Conservation (phyloP, 257 asterid species). For the Salvia miltiorrhiza region DNA sequence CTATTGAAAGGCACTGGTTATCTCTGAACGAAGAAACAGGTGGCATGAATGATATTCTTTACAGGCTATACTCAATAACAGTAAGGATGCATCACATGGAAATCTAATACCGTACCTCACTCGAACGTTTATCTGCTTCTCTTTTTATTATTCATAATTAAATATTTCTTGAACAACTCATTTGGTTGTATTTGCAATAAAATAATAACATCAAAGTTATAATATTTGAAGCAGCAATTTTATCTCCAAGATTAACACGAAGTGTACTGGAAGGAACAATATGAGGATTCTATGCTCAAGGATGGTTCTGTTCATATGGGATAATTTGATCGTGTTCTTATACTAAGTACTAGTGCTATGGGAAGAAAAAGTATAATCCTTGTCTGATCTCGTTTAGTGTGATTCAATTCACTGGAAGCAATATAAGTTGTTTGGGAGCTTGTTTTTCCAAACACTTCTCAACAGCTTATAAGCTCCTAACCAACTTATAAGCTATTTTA, state of each 20-base stretch:
- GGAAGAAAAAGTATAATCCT: neutral
- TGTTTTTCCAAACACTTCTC: no score
- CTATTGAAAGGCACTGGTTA: slow-evolving; percentile 82
- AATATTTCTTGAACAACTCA: neutral
- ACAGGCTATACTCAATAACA: slow-evolving; percentile 58
- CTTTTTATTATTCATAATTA: neutral
- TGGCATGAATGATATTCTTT: slow-evolving; percentile 96
- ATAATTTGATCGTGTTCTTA: neutral
- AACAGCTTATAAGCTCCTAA: no score
- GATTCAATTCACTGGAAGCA: neutral
- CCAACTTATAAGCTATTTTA: no score
- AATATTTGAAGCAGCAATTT: neutral
- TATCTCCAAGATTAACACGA: neutral
- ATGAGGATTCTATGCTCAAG: neutral
- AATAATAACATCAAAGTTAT: neutral
- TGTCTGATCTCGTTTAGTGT: neutral
- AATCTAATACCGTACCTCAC: slow-evolving; percentile 16
- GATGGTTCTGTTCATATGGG: neutral
- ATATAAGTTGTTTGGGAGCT: no score
- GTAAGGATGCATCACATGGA: slow-evolving; percentile 27
- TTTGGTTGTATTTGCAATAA: neutral
- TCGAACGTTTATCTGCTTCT: neutral
- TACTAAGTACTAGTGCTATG: neutral
- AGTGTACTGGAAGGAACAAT: neutral
- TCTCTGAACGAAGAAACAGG: slow-evolving; percentile 92